Percentiles rank a stretch among this genome's conserved stretches.
These are phyloP conservation scores for Ensete ventricosum DNA, from an alignment of 176 grass and related monocot species.

Conservation along the genomic window DNA sequence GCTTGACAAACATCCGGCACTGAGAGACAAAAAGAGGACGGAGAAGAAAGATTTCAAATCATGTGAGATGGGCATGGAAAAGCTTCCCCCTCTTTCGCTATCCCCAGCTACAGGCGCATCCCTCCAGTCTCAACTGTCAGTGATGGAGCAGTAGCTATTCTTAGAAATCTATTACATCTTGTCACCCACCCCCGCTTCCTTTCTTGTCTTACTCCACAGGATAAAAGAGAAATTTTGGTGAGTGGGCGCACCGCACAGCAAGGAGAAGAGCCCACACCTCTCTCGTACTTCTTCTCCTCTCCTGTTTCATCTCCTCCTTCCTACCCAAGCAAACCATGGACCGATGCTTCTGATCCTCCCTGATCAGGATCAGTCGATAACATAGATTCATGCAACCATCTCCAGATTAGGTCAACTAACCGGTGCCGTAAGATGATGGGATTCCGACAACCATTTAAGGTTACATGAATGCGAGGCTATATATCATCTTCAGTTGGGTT, in stretches of 20 bases:
- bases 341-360: no score
- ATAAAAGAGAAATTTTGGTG: background rate
- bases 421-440: no score
- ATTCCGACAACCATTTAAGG: no score
- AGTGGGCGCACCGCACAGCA: background rate
- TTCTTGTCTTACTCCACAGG: constrained; percentile 6
- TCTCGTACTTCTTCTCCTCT: no score
- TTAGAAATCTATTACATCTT: constrained; percentile 18
- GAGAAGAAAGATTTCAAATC: constrained; percentile 19
- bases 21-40: constrained; percentile 3
- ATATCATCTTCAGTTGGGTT: no score
- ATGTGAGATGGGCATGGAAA: background rate
- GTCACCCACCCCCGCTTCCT: constrained; percentile 5
- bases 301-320: no score
- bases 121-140: constrained; percentile 6
- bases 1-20: constrained; percentile 11
- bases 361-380: no score
- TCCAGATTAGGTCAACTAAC: no score
- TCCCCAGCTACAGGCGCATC: background rate
- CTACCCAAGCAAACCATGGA: no score
- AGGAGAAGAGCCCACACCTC: background rate
- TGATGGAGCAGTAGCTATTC: constrained; percentile 14
- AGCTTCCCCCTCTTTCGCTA: background rate
- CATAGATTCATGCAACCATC: no score
- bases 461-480: no score